phyloP scores from a whole-genome alignment of 2,329 filamentous ascomycete species.

The Tolypocladium ovalisporum region DNA sequence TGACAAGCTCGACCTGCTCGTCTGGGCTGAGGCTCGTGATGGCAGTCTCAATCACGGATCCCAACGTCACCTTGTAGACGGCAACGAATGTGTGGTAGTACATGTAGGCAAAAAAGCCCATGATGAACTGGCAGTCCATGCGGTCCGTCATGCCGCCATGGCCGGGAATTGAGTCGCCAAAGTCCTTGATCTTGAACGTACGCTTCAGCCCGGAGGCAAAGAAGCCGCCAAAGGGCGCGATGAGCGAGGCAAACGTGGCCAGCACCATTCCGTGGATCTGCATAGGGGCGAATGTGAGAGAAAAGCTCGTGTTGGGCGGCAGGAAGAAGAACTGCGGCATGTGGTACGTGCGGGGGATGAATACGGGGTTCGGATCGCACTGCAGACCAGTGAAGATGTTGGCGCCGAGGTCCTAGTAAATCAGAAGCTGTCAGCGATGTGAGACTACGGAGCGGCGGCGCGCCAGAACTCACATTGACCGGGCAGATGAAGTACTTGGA shows the following conservation, averaged over 20 bases:
- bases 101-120: conserved; percentile 97
- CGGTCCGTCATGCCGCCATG: conserved; percentile 97
- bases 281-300: conserved; percentile 72
- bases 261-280: conserved; percentile 88
- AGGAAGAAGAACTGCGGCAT: conserved; percentile 63
- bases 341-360: conserved; percentile 65
- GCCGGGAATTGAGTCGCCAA: conserved; percentile 93
- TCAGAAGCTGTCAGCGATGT: background rate
- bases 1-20: conserved; percentile 77
- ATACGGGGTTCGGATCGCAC: conserved; percentile 86
- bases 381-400: conserved; percentile 86
- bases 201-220: conserved; percentile 96
- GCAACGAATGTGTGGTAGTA: conserved; percentile 98
- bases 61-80: conserved; percentile 73
- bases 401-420: conserved; percentile 64
- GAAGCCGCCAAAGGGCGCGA: conserved; percentile 96
- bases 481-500: conserved; percentile 98
- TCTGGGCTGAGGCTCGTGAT: conserved; percentile 81
- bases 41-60: conserved; percentile 78
- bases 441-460: background rate
- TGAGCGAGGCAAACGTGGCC: conserved; percentile 88
- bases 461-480: conserved; percentile 55
- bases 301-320: conserved; percentile 46
- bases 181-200: conserved; percentile 99
- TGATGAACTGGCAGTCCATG: conserved; percentile 99